phyloP scores from a whole-genome alignment of 805 yeast genomes.

The Clavispora fructus region DNA sequence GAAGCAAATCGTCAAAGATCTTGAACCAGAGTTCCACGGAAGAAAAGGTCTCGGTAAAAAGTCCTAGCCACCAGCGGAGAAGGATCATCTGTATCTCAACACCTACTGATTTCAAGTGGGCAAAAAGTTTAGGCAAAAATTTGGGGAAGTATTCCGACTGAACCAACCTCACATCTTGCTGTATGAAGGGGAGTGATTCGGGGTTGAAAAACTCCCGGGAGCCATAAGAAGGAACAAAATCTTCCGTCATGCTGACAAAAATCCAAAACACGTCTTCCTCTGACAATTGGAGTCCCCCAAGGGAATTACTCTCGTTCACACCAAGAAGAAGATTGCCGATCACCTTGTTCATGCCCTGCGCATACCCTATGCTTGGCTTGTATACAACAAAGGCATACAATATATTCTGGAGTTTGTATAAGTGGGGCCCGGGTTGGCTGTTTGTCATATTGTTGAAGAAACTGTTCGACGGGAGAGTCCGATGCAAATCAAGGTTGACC shows the following conservation, averaged over 20 bases:
- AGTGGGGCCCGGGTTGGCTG: slow-evolving; percentile 50
- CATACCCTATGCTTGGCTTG: slow-evolving; percentile 47
- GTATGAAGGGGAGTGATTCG: slow-evolving; percentile 21
- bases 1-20: slow-evolving; percentile 44
- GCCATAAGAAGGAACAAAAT: slow-evolving; percentile 43
- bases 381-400: slow-evolving; percentile 46
- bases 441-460: slow-evolving; percentile 39
- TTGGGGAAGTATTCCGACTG: slow-evolving; percentile 25
- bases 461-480: slow-evolving; percentile 52
- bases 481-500: slow-evolving; percentile 47
- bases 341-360: slow-evolving; percentile 61
- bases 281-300: slow-evolving; percentile 7
- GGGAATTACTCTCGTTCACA: slow-evolving; percentile 15
- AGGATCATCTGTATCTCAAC: slow-evolving; percentile 48
- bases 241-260: slow-evolving; percentile 44
- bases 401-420: slow-evolving; percentile 40
- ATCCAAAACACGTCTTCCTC: slow-evolving; percentile 54
- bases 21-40: slow-evolving; percentile 48
- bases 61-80: slow-evolving; percentile 52
- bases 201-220: slow-evolving; percentile 11
- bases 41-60: slow-evolving; percentile 46
- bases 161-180: slow-evolving; percentile 37
- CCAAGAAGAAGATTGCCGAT: slow-evolving; percentile 46
- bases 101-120: slow-evolving; percentile 27
- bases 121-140: slow-evolving; percentile 34